phyloP scores from a whole-genome alignment of 2,329 filamentous ascomycete genomes.

The Diplodia scrobiculata region DNA sequence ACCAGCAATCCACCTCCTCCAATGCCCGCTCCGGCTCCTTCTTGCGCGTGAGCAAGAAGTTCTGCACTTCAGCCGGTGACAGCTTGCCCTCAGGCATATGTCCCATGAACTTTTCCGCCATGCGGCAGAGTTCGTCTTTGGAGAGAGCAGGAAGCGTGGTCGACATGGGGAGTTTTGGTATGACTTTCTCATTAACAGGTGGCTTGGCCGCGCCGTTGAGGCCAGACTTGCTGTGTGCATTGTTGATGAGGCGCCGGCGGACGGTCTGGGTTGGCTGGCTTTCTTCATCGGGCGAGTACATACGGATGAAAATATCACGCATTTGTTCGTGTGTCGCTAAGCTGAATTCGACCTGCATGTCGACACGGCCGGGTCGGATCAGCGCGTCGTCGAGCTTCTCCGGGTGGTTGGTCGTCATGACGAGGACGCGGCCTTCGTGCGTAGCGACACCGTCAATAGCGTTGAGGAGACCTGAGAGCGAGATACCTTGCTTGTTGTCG shows the following conservation, averaged over 20 bases:
- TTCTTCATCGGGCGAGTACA: slow-evolving; percentile 38
- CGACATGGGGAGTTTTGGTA: background rate
- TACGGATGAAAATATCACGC: slow-evolving; percentile 48
- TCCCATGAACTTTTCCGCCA: slow-evolving; percentile 52
- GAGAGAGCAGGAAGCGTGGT: background rate
- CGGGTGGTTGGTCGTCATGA: slow-evolving; percentile 80
- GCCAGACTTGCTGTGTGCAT: background rate
- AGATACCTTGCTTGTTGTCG: slow-evolving; percentile 57
- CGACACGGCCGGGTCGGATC: slow-evolving; percentile 71
- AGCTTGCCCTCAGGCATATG: slow-evolving; percentile 52
- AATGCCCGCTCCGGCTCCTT: slow-evolving; percentile 53
- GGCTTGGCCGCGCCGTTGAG: background rate
- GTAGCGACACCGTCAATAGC: slow-evolving; percentile 80
- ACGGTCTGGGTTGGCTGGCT: background rate
- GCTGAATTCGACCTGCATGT: slow-evolving; percentile 65
- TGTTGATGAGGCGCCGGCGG: background rate
- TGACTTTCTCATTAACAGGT: background rate
- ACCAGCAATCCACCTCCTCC: slow-evolving; percentile 49
- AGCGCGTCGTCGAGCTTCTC: slow-evolving; percentile 73
- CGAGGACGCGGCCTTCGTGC: slow-evolving; percentile 74
- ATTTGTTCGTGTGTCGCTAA: slow-evolving; percentile 48
- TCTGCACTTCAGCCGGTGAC: slow-evolving; percentile 58
- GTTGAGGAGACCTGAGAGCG: slow-evolving; percentile 77
- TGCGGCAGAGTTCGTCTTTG: slow-evolving; percentile 37
- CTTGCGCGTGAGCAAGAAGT: slow-evolving; percentile 55